Evolutionary conservation across 495 filamentous ascomycete genomes (phyloP), one percentile per base, ranked within the genome.

Genomic region (Barbatosphaeria neglecta): DNA sequence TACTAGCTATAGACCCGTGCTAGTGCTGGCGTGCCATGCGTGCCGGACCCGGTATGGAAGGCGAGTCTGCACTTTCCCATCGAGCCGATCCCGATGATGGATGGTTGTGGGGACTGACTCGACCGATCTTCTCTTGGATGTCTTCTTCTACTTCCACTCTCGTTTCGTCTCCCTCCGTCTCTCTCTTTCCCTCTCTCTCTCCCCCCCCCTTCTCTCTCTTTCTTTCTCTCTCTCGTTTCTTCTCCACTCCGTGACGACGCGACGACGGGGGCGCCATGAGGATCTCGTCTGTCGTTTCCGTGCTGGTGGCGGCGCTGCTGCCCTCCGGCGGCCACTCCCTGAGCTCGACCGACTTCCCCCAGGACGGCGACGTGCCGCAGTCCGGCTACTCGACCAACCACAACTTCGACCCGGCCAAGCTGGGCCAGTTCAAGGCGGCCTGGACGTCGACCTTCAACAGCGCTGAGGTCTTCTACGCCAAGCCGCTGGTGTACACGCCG

Each of bases 401-500:
- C 45, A 52, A 52, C 33, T 28, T 52, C 11, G 50, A 52, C 25
- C 50, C 50, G 22, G 41, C 50, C 45, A 37, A 22, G 50, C 39
- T 52, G 40, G 23, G 40, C 41, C 37, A 37, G 31, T 52, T 33
- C 45, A 52, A 41, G 16, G 23, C 25, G 16, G 33, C 20, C 22
- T 52, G 50, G 50, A 43, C 24, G 22, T 7, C 23, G 6, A 28
- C 42, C 31, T 48, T 41, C 25, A 43, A 43, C 22, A 17, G 22
- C 1, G 46, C 55, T 28, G 68, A 70, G 52, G 63, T 67, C 45
- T 62, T 71, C 23, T 70, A 57, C 47, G 60, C 70, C 6, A 61
- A 69, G 49, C 70, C 71, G 10, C 57, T 73, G n/a, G 63, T 70
- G 15, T 73, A 67, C 41, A 74, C 71, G 1, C 58, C 63, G 17